phyloP scores from a whole-genome alignment of 805 yeast genomes.

The Starmerella floricola region DNA sequence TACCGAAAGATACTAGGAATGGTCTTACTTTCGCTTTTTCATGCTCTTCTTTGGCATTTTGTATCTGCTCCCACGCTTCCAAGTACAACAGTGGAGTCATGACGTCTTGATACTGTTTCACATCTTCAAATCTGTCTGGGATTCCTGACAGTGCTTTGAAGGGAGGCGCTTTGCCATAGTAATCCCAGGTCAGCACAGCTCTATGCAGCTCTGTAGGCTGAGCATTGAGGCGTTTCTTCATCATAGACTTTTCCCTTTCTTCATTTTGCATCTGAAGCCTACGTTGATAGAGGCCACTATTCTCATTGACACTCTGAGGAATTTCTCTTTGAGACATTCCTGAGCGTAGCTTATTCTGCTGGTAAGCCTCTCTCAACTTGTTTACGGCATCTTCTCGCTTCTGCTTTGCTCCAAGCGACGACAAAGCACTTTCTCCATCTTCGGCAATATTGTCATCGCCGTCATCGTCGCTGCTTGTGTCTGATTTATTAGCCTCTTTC shows the following conservation, averaged over 20 bases:
- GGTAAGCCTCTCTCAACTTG: conserved; percentile 12
- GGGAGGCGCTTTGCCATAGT: conserved; percentile 44
- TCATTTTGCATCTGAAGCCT: conserved; percentile 28
- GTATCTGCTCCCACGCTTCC: conserved; percentile 90
- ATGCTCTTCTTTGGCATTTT: conserved; percentile 50
- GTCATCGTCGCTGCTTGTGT: conserved; percentile 28
- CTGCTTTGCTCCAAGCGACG: conserved; percentile 17
- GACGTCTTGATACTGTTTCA: conserved; percentile 52
- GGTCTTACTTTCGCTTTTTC: conserved; percentile 37
- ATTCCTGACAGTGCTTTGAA: conserved; percentile 35
- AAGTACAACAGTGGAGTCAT: conserved; percentile 72
- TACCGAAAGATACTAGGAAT: conserved; percentile 58
- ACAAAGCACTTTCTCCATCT: conserved; percentile 28
- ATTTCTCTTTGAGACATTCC: conserved; percentile 1
- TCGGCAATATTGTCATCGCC: conserved; percentile 35
- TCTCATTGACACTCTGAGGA: not conserved
- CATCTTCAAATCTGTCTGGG: conserved; percentile 43
- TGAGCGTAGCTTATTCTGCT: not conserved
- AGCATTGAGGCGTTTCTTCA: conserved; percentile 69
- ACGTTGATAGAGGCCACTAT: not conserved
- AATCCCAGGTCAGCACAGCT: conserved; percentile 67
- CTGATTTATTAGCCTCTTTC: not conserved
- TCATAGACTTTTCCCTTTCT: conserved; percentile 50
- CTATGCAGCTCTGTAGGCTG: conserved; percentile 64
- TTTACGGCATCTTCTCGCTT: conserved; percentile 17